These are phyloP conservation scores for Leccinum pachyderme DNA, from an alignment of 1,284 basidiomycete species.

Conservation along the genomic window DNA sequence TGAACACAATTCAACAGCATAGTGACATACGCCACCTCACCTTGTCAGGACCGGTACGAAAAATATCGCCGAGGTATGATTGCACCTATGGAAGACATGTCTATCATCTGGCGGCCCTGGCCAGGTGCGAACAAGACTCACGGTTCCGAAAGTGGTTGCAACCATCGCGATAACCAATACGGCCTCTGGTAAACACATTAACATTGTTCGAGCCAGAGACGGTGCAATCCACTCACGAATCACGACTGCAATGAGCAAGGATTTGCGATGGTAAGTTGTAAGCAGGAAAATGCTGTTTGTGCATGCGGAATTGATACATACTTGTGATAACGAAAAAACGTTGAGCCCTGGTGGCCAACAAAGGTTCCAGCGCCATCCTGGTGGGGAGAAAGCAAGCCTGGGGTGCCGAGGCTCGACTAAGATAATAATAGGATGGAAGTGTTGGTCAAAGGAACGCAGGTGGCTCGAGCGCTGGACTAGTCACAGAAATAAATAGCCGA, in stretches of 20 bases:
- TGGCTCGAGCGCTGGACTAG: not conserved
- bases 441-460: not conserved
- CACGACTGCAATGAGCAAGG: conserved; percentile 35
- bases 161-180: conserved; percentile 54
- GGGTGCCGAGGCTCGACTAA: conserved; percentile 9
- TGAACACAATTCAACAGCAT: conserved; percentile 8
- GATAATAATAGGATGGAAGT: conserved; percentile 5
- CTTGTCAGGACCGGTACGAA: conserved; percentile 49
- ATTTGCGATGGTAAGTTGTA: conserved; percentile 12
- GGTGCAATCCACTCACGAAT: conserved; percentile 39
- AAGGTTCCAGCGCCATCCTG: conserved; percentile 62
- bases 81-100: conserved; percentile 46
- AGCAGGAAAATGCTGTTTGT: conserved; percentile 6
- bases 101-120: not conserved
- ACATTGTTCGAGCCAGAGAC: not conserved
- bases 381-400: conserved; percentile 14
- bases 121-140: conserved; percentile 24
- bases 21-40: conserved; percentile 31
- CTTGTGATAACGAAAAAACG: conserved; percentile 63
- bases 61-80: conserved; percentile 41
- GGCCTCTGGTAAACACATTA: conserved; percentile 40
- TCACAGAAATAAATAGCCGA: not conserved
- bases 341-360: conserved; percentile 65
- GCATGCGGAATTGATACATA: conserved; percentile 32
- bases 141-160: conserved; percentile 50